phyloP scores from a whole-genome alignment of 768 basidiomycete species.

The Sporobolomyces pararoseus region DNA sequence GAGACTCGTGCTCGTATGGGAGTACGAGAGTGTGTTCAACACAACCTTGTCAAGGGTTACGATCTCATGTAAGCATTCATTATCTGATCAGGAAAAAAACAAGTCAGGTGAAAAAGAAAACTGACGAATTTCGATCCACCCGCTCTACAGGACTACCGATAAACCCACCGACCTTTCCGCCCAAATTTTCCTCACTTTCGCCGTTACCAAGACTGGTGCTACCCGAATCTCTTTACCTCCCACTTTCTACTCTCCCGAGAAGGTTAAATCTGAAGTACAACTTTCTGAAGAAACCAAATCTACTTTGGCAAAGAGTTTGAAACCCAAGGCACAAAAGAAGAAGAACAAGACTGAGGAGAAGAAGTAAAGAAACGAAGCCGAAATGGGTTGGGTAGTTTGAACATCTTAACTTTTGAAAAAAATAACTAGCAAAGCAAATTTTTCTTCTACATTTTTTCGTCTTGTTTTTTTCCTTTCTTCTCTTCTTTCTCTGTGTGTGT shows the following conservation, averaged over 20 bases:
- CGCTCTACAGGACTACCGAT: slow-evolving; percentile 52
- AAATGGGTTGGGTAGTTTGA: no score
- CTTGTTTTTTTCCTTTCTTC: no score
- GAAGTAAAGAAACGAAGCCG: no score
- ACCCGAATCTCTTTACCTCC: slow-evolving; percentile 81
- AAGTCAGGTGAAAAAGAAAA: not conserved
- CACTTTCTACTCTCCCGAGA: slow-evolving; percentile 86
- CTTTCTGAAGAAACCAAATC: slow-evolving; percentile 81
- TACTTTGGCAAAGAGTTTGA: slow-evolving; percentile 69
- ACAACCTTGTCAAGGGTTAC: slow-evolving; percentile 87
- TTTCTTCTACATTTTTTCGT: no score
- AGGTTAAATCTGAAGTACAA: slow-evolving; percentile 83
- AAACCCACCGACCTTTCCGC: slow-evolving; percentile 79
- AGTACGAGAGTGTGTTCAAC: slow-evolving; percentile 90
- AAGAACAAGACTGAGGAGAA: slow-evolving; percentile 67
- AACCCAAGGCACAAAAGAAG: slow-evolving; percentile 57
- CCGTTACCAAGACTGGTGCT: slow-evolving; percentile 83
- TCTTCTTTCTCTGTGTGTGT: no score
- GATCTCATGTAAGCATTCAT: slow-evolving; percentile 72
- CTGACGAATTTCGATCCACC: slow-evolving; percentile 42
- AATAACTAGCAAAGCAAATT: no score
- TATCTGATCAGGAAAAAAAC: no score
- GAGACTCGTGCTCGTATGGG: slow-evolving; percentile 95
- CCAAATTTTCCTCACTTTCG: slow-evolving; percentile 95
- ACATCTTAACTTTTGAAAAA: no score